Percentiles rank a stretch among this genome's conserved stretches.
Conservation (phyloP, 805 yeast species). For the Kregervanrija fluxuum region DNA sequence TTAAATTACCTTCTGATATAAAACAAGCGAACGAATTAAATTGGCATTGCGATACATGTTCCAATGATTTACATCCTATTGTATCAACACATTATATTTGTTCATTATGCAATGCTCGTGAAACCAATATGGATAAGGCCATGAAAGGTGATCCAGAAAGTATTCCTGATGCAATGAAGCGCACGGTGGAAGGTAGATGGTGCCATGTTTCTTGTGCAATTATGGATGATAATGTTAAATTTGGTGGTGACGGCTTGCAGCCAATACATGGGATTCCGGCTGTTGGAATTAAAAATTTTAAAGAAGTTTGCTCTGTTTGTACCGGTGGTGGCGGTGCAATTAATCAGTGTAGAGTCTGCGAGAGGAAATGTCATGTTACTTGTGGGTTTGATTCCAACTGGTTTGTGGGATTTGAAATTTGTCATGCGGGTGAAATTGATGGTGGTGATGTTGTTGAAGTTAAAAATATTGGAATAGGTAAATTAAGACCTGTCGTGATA, state of each 20-base stretch:
- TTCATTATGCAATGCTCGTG: conserved; percentile 53
- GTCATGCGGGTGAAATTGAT: conserved; percentile 13
- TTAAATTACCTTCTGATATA: conserved; percentile 13
- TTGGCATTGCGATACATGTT: conserved; percentile 81
- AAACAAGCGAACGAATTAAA: conserved; percentile 24
- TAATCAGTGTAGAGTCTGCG: conserved; percentile 40
- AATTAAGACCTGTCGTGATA: conserved; percentile 34
- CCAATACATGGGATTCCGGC: conserved; percentile 36
- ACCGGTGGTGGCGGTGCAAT: conserved; percentile 43
- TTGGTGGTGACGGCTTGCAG: conserved; percentile 37
- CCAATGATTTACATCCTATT: conserved; percentile 58
- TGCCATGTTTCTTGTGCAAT: conserved; percentile 69
- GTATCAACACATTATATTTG: conserved; percentile 55
- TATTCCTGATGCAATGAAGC: conserved; percentile 59
- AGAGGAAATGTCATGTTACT: conserved; percentile 39
- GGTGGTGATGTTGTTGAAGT: conserved; percentile 12
- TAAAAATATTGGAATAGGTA: conserved; percentile 27
- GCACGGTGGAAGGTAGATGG: conserved; percentile 68
- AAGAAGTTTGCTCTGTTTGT: conserved; percentile 38
- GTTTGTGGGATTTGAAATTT: conserved; percentile 47
- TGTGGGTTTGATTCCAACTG: conserved; percentile 50
- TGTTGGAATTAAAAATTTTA: conserved; percentile 25
- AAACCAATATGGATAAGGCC: conserved; percentile 39
- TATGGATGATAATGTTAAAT: conserved; percentile 39
- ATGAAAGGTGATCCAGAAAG: conserved; percentile 34